These are phyloP conservation scores for Aspergillus transmontanensis DNA, from an alignment of 2,329 filamentous ascomycete genomes.

Conservation along the genomic window DNA sequence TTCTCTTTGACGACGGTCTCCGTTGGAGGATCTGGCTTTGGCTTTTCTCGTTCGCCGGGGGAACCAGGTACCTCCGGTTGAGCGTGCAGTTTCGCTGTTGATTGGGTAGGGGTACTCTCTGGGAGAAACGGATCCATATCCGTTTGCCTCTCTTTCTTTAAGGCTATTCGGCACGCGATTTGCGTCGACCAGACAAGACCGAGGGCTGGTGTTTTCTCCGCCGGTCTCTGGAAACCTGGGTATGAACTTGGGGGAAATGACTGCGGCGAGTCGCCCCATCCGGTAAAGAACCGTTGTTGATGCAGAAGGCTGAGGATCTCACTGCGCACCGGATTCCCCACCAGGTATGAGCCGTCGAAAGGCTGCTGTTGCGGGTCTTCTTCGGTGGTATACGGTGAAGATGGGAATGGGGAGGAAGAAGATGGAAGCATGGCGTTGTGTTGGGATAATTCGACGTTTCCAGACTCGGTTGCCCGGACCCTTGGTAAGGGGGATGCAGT, in stretches of 20 bases:
- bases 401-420: conserved; percentile 30
- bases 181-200: conserved; percentile 92
- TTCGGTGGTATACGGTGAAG: conserved; percentile 31
- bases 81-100: not conserved
- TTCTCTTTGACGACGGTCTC: not conserved
- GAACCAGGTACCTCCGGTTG: not conserved
- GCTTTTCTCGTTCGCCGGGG: not conserved
- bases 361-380: conserved; percentile 25
- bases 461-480: conserved; percentile 12
- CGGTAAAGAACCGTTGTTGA: conserved; percentile 92
- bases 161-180: conserved; percentile 76
- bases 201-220: conserved; percentile 76
- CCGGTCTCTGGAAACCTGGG: conserved; percentile 35
- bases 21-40: not conserved
- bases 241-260: conserved; percentile 19
- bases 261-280: conserved; percentile 75
- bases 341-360: conserved; percentile 38
- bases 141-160: conserved; percentile 70
- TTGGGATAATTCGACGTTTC: conserved; percentile 20
- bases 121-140: conserved; percentile 6
- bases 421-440: conserved; percentile 20
- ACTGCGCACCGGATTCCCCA: conserved; percentile 40
- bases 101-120: not conserved
- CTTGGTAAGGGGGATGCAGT: conserved; percentile 25
- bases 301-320: conserved; percentile 76